Base-by-base conservation (phyloP, 192 early-diverging fungal species). In the Chytriomyces sp. region DNA sequence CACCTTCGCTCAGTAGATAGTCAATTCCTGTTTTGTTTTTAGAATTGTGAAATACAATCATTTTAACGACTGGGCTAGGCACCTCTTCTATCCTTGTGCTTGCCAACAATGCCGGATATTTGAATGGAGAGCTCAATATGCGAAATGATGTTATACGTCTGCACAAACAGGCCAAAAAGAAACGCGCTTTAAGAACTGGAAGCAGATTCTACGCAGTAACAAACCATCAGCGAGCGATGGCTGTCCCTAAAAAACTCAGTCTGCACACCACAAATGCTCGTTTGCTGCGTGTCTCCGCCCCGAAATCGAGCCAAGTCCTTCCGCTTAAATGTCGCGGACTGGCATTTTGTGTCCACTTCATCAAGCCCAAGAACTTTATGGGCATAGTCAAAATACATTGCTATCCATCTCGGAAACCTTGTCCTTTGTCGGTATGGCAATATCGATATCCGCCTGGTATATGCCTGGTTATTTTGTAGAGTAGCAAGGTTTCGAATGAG, bases 1-100 rank as follows among this genome's bases (percentile, higher is more conserved):
- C 79, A 8, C 77, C 72, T 63, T 81, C 79, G n/a, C 82, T 80
- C 45, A 85, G 18, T 5, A 82, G 75, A 24, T 81, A 63, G n/a
- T 77, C 81, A 44, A 88, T 72, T 0, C 80, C 85, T 70, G n/a
- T 50, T 28, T 71, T 6, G 8, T 4, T n/a, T 18, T 71, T 5
- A 71, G 69, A 76, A 26, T 20, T 20, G 63, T 11, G 3, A 64
- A 20, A 1, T 28, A 13, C 18, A 64, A 64, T 64, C 13, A 59
- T 59, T 23, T 16, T n/a, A 16, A 59, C 57, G 16, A 23, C 57
- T 23, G 57, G 1, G 20, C 2, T 13, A 4, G 11, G 28, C 2
- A 53, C 60, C 60, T 73, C 43, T 61, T 73, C 72, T 61, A 16
- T 72, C 69, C 44, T 72, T 70, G 16, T 61, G 77, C 45, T 67